Evolutionary conservation across 2,329 filamentous ascomycete species (phyloP).

Genomic region (Aspergillus ochraceus): DNA sequence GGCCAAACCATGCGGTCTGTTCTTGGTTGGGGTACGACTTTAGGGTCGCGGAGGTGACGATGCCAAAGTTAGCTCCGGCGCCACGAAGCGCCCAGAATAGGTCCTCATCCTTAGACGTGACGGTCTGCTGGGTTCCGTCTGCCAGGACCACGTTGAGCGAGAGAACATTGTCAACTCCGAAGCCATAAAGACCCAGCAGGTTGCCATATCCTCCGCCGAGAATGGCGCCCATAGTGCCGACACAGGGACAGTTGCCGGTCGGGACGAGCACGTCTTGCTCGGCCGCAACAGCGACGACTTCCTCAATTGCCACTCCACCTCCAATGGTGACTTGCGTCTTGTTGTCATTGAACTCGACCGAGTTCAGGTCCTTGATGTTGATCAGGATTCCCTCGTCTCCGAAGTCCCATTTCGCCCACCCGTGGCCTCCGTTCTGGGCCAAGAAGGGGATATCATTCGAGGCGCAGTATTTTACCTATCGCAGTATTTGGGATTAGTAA

Average conservation of each 20-base stretch:
- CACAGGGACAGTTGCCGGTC: conserved; percentile 4
- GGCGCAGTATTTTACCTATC: conserved; percentile 1
- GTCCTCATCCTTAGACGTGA: conserved; percentile 4
- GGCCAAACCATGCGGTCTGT: conserved; percentile 1
- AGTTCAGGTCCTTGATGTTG: background rate
- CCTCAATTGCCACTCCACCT: background rate
- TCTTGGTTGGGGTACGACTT: background rate
- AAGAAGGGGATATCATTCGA: conserved; percentile 7
- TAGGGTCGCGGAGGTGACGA: conserved; percentile 6
- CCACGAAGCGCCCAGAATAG: conserved; percentile 10
- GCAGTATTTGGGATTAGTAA: background rate
- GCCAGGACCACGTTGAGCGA: conserved; percentile 5
- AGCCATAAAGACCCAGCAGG: background rate
- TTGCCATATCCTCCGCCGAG: conserved; percentile 4
- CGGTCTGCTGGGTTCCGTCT: background rate
- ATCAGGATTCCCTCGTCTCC: background rate
- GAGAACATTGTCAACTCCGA: conserved; percentile 4
- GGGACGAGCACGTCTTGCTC: conserved; percentile 1
- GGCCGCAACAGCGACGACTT: background rate
- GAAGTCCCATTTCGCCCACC: conserved; percentile 1
- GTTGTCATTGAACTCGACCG: background rate
- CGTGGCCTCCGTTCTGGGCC: conserved; percentile 6
- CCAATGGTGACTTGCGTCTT: background rate
- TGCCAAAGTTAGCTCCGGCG: conserved; percentile 8
- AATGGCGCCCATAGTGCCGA: conserved; percentile 1